Evolutionary conservation across 2,329 filamentous ascomycete genomes (phyloP), one percentile per base, ranked within the genome.

Genomic region (Pseudodiploospora longispora): DNA sequence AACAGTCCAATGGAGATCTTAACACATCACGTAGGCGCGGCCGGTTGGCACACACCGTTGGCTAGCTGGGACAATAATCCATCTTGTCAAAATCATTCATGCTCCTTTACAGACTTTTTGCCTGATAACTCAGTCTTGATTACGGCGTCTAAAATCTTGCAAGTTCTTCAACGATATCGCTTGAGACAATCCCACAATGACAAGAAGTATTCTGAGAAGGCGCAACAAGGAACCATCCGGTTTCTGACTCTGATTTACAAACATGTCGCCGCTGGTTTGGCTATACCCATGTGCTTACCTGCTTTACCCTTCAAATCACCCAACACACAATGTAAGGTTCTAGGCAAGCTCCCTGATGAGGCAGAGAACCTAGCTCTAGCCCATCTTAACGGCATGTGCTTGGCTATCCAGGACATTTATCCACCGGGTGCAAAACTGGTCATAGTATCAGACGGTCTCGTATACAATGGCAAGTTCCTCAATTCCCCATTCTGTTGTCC

Each of bases 301-400:
- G 76, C 75, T 0, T 82, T 81, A 37, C 78, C 78, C 0, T 81
- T 78, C 65, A 82, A 82, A 51, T 79, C 74, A 0, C 71, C 77
- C n/a, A 81, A 81, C 50, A 66, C 62, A 0, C 53, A 54, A 1
- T 61, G 67, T 34, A 82, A 83, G 43, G 74, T 78, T 0, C 58
- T 81, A n/a, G 76, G 76, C 0, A 55, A 54, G 6, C 63, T 78
- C 2, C 76, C 76, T 0, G 76, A 80, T 42, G 72, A 69, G 53
- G 75, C 68, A 0, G 76, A 80, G 41, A 73, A 77, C 48, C 58
- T 78, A 41, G 71, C 75, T 0, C 59, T 80, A 3, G 64, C 63
- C 4, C 70, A 70, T 6, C 55, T 80, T 1, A 68, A 78, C 36
- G 63, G 64, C 2, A 55, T 78, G 12, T 79, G 74, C 49, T 56